Evolutionary conservation across 2,329 filamentous ascomycete species (phyloP), one percentile per base, ranked within the genome.

Genomic region (Colletotrichum lentis): DNA sequence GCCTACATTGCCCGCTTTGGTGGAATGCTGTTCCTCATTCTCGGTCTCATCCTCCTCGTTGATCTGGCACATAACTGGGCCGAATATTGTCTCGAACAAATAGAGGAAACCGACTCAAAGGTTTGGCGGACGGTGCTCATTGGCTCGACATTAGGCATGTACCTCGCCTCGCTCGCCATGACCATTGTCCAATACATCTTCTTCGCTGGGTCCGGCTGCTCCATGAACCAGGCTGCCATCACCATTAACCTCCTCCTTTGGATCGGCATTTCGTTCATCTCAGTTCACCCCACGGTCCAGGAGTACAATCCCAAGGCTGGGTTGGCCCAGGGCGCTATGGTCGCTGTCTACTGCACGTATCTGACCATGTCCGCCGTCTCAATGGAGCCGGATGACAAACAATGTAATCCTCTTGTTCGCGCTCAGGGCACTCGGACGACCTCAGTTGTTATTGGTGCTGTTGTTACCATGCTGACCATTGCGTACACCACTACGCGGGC

Each of bases 1-100:
- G 96, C 97, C 79, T 98, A 97, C 77, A 88, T 98, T 73, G 90
- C 95, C 62, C 90, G 97, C 73, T 81, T 91, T 55, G 92, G 93
- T 72, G 96, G 94, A 63, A 96, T 97, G 83, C 83, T 98, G 53
- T 99, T 99, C 85, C 85, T 99, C 47, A 87, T 99, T 10, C 89
- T 99, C 39, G 96, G 96, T 31, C 85, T 99, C 52, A 91, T 99
- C 61, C 87, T 99, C 18, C 84, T 99, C 22, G 95, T 99, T 60
- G 96, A 99, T 74, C 86, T 99, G 69, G 96, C 96, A 3, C 96
- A 99, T 77, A 94, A 91, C 53, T 99, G 96, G 94, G 96, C 96
- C 39, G 96, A 99, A 79, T 94, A 96, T 76, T 99, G 96, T 80
- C 87, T 98, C 63, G 89, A 91, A 72, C 93, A 97, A 82, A 97